Base-by-base conservation (phyloP, 495 filamentous ascomycete genomes). In the Aspergillus coremiiformis region DNA sequence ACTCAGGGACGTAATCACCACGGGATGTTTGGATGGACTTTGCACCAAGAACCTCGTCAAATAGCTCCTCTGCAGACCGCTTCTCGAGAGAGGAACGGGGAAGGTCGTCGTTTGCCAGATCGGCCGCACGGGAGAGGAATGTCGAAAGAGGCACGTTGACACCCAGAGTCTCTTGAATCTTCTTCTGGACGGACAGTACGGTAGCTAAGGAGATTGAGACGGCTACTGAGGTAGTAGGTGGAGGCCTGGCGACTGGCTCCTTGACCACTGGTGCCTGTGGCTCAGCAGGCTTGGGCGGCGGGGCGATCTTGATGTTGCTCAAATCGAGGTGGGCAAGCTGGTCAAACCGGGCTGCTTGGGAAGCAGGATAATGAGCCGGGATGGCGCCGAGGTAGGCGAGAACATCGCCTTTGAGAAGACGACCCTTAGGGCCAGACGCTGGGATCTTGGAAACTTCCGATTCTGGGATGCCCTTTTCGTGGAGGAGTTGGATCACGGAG, bases 391-490 rank as follows among this genome's bases (percentile, higher is more conserved):
- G 71, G 65, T 92, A 93, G 26, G 90, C 90, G 39, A 98, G 81
- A 8, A 98, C 88, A 65, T 98, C 93, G 43, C 93, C 93, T 72
- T 98, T 98, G 29, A 98, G 78, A 37, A 98, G 75, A 43, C 94
- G 84, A 42, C 91, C 90, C 66, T 84, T 86, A 29, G 93, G 93
- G 14, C 93, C 93, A 23, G 85, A 91, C 9, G 89, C 83, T 19
- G 82, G 86, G 64, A 98, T 96, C 61, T 86, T 83, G 66, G 84
- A 77, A 24, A 85, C 70, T 53, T 86, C 87, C 21, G 83, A 83
- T 44, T 81, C 76, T 39, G 85, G 75, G 23, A 97, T 68, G 51
- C 80, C 81, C 60, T 93, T 82, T 64, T 84, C 75, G 66, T 86
- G 84, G 39, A 98, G 78, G 33, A 97, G 78, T 57, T 86, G 82